Base-by-base conservation (phyloP, 495 filamentous ascomycete genomes). In the Aspergillus affinis region DNA sequence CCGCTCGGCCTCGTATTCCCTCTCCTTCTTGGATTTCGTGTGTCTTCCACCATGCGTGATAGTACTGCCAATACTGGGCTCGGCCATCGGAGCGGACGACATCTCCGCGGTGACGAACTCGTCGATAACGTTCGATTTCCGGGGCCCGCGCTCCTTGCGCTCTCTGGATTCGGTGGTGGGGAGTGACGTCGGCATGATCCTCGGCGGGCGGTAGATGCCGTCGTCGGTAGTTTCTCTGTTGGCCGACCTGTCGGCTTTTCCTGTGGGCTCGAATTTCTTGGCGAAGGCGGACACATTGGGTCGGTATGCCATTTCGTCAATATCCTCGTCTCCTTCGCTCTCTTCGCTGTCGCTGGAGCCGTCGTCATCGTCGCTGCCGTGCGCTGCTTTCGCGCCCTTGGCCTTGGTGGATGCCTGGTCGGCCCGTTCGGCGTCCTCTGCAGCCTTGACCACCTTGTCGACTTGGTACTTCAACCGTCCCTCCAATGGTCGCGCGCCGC, bases 401-500 rank as follows among this genome's bases (percentile, higher is more conserved):
- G 23, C 57, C 29, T 63, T 60, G 63, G 65, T 58, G 57, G 59
- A 58, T 9, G 73, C 68, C 45, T 58, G 67, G 48, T 73, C 73
- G 4, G 67, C 56, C 65, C 62, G 78, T 65, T 88, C 85, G 0
- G 84, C 84, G 64, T 94, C 90, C 60, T 93, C 90, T 48, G 91
- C 91, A 0, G 91, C 90, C 57, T 90, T 89, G 21, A 98, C 79
- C 19, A 97, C 89, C 69, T 93, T 93, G 70, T 94, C 91, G 62
- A 95, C 87, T 70, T 94, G 90, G 73, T 93, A 95, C 60, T 90
- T 90, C 48, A 96, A 71, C 46, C 90, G 88, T 47, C 84, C 82
- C 70, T 98, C 94, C n/a, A 98, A 75, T 1, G 93, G 93, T 21
- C 88, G 83, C 4, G 96, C 89, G 53, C 95, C 95, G 67, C 90